Percentiles rank a stretch among this genome's conserved stretches.
Evolutionary conservation across 495 filamentous ascomycete genomes (phyloP).

Genomic region (Penicillium dipodomyicola): DNA sequence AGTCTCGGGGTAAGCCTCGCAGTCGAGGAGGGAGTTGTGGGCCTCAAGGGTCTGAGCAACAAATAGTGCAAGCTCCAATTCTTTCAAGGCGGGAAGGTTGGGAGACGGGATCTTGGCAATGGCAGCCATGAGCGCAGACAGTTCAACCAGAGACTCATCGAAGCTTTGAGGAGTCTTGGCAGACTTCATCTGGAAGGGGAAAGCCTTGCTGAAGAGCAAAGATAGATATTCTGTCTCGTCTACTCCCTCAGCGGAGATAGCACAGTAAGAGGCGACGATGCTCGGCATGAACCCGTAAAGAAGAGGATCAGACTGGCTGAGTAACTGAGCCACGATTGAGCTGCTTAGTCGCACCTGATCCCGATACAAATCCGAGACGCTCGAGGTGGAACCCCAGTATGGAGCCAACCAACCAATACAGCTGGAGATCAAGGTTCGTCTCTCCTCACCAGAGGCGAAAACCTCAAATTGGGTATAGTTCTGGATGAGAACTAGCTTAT

Average conservation of each 20-base stretch:
- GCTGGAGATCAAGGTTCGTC: constrained; percentile 69
- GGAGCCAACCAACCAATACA: constrained; percentile 89
- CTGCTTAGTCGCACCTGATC: constrained; percentile 92
- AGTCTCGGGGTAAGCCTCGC: constrained; percentile 81
- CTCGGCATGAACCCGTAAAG: constrained; percentile 86
- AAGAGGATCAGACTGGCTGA: constrained; percentile 72
- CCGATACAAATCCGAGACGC: constrained; percentile 80
- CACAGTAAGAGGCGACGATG: constrained; percentile 83
- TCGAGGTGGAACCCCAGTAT: constrained; percentile 78
- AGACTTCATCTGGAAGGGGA: constrained; percentile 79
- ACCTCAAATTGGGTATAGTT: constrained; percentile 78
- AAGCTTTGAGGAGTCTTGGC: constrained; percentile 63
- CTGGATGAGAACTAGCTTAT: constrained; percentile 88
- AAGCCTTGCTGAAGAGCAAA: constrained; percentile 82
- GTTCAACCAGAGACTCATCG: constrained; percentile 86
- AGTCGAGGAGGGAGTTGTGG: constrained; percentile 82
- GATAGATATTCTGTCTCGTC: constrained; percentile 69
- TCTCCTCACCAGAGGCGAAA: constrained; percentile 73
- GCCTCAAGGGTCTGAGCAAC: constrained; percentile 70
- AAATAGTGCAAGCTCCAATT: constrained; percentile 71
- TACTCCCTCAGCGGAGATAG: constrained; percentile 62
- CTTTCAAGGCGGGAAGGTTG: constrained; percentile 57
- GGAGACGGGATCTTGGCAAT: constrained; percentile 63
- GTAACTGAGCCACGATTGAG: constrained; percentile 81
- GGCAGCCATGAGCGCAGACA: constrained; percentile 82